phyloP scores from a whole-genome alignment of 106 monocot species.

The Posidonia australis region DNA sequence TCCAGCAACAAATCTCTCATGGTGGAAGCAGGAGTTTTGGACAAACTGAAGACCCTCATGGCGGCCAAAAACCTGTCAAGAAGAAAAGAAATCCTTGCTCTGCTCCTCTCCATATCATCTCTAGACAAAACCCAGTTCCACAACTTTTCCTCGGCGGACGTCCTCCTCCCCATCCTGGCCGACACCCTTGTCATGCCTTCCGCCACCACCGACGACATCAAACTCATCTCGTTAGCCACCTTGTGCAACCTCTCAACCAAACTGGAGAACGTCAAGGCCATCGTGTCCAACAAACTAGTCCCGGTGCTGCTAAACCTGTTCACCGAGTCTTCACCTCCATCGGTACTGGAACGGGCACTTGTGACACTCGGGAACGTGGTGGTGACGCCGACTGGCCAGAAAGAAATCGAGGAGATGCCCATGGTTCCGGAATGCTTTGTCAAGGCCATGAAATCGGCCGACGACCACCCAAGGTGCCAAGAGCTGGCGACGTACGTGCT shows the following conservation, averaged over 20 bases:
- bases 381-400: conserved; percentile 27
- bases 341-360: conserved; percentile 26
- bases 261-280: conserved; percentile 33
- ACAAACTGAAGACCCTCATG: conserved; percentile 30
- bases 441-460: conserved; percentile 33
- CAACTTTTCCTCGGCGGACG: conserved; percentile 2
- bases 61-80: conserved; percentile 9
- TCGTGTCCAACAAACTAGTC: conserved; percentile 31
- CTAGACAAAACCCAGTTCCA: conserved; percentile 38
- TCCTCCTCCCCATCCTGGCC: conserved; percentile 41
- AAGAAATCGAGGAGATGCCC: conserved; percentile 28
- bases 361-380: conserved; percentile 36
- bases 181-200: conserved; percentile 17
- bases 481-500: conserved; percentile 42
- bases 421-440: conserved; percentile 29
- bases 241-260: conserved; percentile 56
- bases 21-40: conserved; percentile 50
- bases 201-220: conserved; percentile 1
- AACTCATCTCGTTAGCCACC: conserved; percentile 25
- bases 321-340: not conserved
- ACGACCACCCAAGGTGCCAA: conserved; percentile 35
- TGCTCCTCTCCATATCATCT: conserved; percentile 58
- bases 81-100: conserved; percentile 19
- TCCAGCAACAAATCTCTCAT: conserved; percentile 60
- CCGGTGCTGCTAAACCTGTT: conserved; percentile 27